Base-by-base conservation (phyloP, 305 asterid species). In the Rubia peregrina region DNA sequence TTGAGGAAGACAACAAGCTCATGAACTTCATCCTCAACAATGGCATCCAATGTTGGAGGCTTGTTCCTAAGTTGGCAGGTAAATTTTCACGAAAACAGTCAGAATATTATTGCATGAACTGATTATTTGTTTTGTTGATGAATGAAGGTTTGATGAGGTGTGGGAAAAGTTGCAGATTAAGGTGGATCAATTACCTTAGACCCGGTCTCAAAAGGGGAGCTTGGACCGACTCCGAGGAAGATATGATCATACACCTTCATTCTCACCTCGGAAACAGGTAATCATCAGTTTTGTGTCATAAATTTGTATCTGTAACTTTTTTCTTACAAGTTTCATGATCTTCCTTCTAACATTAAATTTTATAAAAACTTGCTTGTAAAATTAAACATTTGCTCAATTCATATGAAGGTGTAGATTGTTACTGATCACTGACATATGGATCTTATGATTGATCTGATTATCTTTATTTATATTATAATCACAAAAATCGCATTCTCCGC, bases 31-130 rank as follows among this genome's bases (percentile, higher is more conserved):
- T 91, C 79, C 91, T 89, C 85, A 86, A 81, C 74, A 87, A 89
- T 74, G 97, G 97, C 5, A 89, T 89, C 59, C 90, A 89, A 74
- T 89, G 95, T 16, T 91, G 97, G 96, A 83, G 95, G 14, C 81
- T 89, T n/a, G 91, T 91, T 48, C 96, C 97, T 0, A 88, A 91
- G 75, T 83, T 86, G 10, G 91, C 96, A 76, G 97, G 96, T 89
- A 72, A 21, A 51, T 51, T 51, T 51, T 51, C 22, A 17, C 57
- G 57, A 4, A 51, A 48, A 48, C 53, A 13, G n/a, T n/a, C n/a
- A n/a, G n/a, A n/a, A n/a, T n/a, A n/a, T n/a, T n/a, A n/a, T n/a
- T n/a, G n/a, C n/a, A n/a, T 42, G 3, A 62, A 30, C 38, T 36
- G 11, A 12, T 12, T 5, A 1, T 30, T 19, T 56, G 16, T 36